These are phyloP conservation scores for Exophiala aquamarina DNA, from an alignment of 2,329 filamentous ascomycete genomes.

Conservation along the genomic window DNA sequence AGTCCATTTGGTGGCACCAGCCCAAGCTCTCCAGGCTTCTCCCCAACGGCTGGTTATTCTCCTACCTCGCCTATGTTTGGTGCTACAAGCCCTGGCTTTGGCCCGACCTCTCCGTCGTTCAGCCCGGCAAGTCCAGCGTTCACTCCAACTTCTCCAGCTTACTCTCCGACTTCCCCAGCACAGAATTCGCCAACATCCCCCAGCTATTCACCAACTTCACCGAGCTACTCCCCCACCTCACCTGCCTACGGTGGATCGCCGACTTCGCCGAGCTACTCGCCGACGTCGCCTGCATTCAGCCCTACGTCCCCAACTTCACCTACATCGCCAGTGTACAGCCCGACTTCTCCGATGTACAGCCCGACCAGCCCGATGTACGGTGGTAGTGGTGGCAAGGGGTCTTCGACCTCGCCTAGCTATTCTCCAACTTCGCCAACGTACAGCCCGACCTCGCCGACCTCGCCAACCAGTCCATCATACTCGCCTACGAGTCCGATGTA, in stretches of 20 bases:
- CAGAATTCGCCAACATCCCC: slow-evolving; percentile 73
- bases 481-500: slow-evolving; percentile 55
- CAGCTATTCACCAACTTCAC: slow-evolving; percentile 61
- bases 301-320: slow-evolving; percentile 66
- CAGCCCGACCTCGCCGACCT: slow-evolving; percentile 60
- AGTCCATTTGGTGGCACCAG: slow-evolving; percentile 73
- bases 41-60: slow-evolving; percentile 64
- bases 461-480: slow-evolving; percentile 52
- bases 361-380: slow-evolving; percentile 53
- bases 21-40: slow-evolving; percentile 69
- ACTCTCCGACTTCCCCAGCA: slow-evolving; percentile 65
- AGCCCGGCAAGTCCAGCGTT: slow-evolving; percentile 56
- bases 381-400: slow-evolving; percentile 37
- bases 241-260: slow-evolving; percentile 44
- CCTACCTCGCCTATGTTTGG: slow-evolving; percentile 70
- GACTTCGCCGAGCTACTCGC: slow-evolving; percentile 57
- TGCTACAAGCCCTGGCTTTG: slow-evolving; percentile 56
- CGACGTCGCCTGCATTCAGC: slow-evolving; percentile 65
- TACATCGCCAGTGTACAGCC: slow-evolving; percentile 67
- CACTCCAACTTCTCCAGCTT: slow-evolving; percentile 73
- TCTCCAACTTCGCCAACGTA: slow-evolving; percentile 62
- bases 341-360: slow-evolving; percentile 60
- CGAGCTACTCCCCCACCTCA: slow-evolving; percentile 58
- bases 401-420: slow-evolving; percentile 55
- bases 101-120: slow-evolving; percentile 52